These are phyloP conservation scores for Phycomyces blakesleeanus DNA, from an alignment of 192 early-diverging fungal genomes.

Conservation along the genomic window DNA sequence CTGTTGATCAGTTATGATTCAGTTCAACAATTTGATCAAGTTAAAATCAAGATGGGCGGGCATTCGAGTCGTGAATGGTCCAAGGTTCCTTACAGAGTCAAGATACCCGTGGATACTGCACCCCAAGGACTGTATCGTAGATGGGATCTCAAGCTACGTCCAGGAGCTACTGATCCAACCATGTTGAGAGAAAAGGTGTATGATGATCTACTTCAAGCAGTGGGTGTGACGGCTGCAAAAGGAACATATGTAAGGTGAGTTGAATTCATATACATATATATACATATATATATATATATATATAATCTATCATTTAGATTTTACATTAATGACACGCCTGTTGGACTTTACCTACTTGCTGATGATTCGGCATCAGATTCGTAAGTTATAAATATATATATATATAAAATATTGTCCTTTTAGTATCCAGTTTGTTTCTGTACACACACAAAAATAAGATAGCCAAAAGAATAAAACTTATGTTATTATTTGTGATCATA, in stretches of 20 bases:
- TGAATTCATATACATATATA: neutral
- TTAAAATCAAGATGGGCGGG: constrained; percentile 33
- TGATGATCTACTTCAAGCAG: constrained; percentile 35
- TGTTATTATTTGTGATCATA: neutral
- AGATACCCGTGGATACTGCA: constrained; percentile 30
- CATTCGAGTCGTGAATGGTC: constrained; percentile 31
- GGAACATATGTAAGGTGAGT: constrained; percentile 33
- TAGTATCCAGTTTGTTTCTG: neutral
- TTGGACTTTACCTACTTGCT: constrained; percentile 34
- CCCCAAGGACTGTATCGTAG: constrained; percentile 28
- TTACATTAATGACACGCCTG: constrained; percentile 31
- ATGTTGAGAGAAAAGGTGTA: constrained; percentile 46
- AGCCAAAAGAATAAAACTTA: neutral
- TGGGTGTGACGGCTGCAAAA: constrained; percentile 33
- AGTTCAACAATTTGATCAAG: constrained; percentile 24
- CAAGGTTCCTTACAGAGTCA: constrained; percentile 39
- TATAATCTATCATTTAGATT: constrained; percentile 1
- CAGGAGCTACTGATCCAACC: constrained; percentile 36
- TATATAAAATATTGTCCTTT: neutral
- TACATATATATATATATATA: neutral
- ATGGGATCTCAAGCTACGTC: constrained; percentile 36
- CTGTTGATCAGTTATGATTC: constrained; percentile 9
- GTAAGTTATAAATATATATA: constrained; percentile 1
- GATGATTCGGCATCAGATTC: constrained; percentile 27
- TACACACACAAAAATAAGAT: too few relatives aligned